These are phyloP conservation scores for Fusarium keratoplasticum DNA, from an alignment of 2,329 filamentous ascomycete genomes.

Conservation along the genomic window DNA sequence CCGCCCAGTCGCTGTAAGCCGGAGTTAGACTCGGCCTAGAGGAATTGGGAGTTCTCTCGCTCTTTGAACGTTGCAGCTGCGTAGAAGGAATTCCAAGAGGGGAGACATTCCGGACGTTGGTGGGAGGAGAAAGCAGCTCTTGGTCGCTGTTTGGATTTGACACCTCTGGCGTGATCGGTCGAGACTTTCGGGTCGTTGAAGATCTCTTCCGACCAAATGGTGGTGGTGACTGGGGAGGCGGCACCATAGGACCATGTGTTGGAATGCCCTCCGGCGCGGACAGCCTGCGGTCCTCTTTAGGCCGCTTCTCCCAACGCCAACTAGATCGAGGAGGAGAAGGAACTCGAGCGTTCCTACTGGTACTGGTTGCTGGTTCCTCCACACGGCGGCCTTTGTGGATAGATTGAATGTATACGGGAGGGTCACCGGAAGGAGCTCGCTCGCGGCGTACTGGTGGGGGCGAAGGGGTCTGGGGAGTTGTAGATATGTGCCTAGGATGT, in stretches of 20 bases:
- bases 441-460: background rate
- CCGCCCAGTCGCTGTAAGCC: background rate
- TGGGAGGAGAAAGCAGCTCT: background rate
- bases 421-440: background rate
- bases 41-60: background rate
- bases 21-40: background rate
- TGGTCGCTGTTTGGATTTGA: background rate
- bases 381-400: background rate
- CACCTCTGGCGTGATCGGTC: background rate
- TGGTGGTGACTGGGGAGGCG: background rate
- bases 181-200: background rate
- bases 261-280: no score
- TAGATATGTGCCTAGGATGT: background rate
- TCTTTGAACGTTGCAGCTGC: conserved; percentile 1
- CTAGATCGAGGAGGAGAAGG: background rate
- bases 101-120: background rate
- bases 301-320: no score
- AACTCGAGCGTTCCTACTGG: background rate
- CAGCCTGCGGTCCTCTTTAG: no score
- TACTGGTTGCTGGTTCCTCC: background rate
- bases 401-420: background rate
- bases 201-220: background rate
- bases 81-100: background rate
- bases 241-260: no score
- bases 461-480: background rate